These are phyloP conservation scores for Rhododendron ovatum DNA, from an alignment of 148 eudicot species.

Conservation along the genomic window DNA sequence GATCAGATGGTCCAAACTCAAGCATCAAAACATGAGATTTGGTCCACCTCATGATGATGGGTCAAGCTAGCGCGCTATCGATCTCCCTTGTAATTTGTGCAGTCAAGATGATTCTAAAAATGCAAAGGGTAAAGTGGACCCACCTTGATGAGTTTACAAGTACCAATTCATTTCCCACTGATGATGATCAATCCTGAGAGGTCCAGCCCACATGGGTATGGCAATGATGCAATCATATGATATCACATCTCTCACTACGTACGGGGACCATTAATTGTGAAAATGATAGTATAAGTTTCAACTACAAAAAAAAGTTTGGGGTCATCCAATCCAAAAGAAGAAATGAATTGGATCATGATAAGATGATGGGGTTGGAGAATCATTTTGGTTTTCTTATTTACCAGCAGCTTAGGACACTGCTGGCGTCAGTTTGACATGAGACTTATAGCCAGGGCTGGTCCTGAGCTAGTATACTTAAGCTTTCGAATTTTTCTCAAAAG, in stretches of 20 bases:
- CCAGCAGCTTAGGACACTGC: too few species aligned
- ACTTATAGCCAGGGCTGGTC: too few species aligned
- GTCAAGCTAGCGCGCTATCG: neutral
- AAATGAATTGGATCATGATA: neutral
- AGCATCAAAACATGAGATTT: neutral
- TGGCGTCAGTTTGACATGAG: neutral
- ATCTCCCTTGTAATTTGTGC: neutral
- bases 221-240: neutral
- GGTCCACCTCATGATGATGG: constrained; percentile 5
- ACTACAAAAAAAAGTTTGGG: too few species aligned
- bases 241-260: too few species aligned
- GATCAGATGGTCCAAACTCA: neutral
- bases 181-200: neutral
- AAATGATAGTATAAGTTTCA: too few species aligned
- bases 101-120: neutral
- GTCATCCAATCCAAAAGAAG: too few species aligned
- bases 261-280: too few species aligned
- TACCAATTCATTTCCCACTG: neutral
- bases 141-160: neutral
- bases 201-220: neutral
- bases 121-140: neutral
- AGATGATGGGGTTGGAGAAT: neutral
- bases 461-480: too few species aligned
- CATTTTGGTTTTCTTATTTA: too few species aligned
- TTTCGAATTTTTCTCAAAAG: too few species aligned